Percentiles rank a stretch among this genome's conserved stretches.
These are phyloP conservation scores for Tilletiopsis washingtonensis DNA, from an alignment of 1,284 basidiomycete species.

Conservation along the genomic window DNA sequence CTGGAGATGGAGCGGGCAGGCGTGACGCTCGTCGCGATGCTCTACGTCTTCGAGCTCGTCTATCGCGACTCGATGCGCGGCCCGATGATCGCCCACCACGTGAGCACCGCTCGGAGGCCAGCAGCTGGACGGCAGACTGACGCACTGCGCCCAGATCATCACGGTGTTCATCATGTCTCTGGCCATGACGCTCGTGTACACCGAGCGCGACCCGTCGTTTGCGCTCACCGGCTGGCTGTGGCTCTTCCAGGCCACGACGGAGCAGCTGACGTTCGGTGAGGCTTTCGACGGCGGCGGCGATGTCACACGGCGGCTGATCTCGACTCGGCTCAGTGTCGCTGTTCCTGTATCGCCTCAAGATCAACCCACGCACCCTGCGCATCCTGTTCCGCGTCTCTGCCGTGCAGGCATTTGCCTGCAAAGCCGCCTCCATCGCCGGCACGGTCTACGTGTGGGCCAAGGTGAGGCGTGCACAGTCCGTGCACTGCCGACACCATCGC, in stretches of 20 bases:
- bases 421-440: slow-evolving; percentile 13
- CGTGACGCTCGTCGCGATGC: slow-evolving; percentile 8
- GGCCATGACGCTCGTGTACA: slow-evolving; percentile 8
- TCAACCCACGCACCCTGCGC: not conserved
- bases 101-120: too few species aligned
- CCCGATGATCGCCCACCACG: slow-evolving; percentile 17
- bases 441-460: slow-evolving; percentile 15
- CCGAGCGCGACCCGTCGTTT: slow-evolving; percentile 11
- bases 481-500: too few species aligned
- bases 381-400: slow-evolving; percentile 9
- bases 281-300: too few species aligned
- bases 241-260: slow-evolving; percentile 18
- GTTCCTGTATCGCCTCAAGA: slow-evolving; percentile 14
- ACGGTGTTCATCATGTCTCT: slow-evolving; percentile 18
- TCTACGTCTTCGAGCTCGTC: slow-evolving; percentile 21
- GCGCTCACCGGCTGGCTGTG: slow-evolving; percentile 13
- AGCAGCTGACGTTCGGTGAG: slow-evolving; percentile 16
- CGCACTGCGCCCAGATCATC: too few species aligned
- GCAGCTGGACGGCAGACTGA: too few species aligned
- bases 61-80: slow-evolving; percentile 14
- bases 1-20: slow-evolving; percentile 7
- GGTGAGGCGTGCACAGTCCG: too few species aligned
- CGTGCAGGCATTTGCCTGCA: slow-evolving; percentile 18
- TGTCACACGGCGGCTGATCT: too few species aligned
- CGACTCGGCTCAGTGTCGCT: too few species aligned